These are phyloP conservation scores for Amauroascus niger DNA, from an alignment of 2,329 filamentous ascomycete genomes.

Conservation along the genomic window DNA sequence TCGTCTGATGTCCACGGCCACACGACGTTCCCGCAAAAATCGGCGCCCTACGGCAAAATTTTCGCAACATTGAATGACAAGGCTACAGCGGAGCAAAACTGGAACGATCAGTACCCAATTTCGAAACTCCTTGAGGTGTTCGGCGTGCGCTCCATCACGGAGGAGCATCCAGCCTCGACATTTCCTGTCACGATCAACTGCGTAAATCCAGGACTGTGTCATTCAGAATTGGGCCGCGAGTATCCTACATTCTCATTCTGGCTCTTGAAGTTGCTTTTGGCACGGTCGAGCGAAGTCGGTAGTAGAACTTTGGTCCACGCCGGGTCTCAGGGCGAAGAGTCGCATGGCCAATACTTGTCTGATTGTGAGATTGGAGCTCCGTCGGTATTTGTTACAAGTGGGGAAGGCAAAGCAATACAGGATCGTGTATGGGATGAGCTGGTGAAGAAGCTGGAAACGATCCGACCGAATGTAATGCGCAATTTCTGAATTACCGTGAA, in stretches of 20 bases:
- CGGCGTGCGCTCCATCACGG: slow-evolving; percentile 27
- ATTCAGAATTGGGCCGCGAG: slow-evolving; percentile 18
- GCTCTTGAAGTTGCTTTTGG: slow-evolving; percentile 29
- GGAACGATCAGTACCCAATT: slow-evolving; percentile 26
- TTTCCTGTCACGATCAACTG: slow-evolving; percentile 40
- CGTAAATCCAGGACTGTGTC: slow-evolving; percentile 44
- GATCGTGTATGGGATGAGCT: slow-evolving; percentile 6
- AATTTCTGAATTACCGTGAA: background rate
- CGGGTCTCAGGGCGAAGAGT: slow-evolving; percentile 27
- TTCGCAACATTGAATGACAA: slow-evolving; percentile 30
- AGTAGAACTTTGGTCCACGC: slow-evolving; percentile 33
- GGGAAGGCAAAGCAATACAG: background rate
- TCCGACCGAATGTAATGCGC: background rate
- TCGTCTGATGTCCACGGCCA: slow-evolving; percentile 33
- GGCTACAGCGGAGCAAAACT: slow-evolving; percentile 27
- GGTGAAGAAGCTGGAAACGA: background rate
- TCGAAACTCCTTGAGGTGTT: slow-evolving; percentile 41
- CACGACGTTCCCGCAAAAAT: slow-evolving; percentile 28
- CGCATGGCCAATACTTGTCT: slow-evolving; percentile 34
- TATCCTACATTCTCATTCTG: slow-evolving; percentile 5
- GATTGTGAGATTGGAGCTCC: slow-evolving; percentile 2
- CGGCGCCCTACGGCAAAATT: slow-evolving; percentile 18
- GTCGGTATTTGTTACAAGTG: slow-evolving; percentile 1
- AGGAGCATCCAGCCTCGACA: slow-evolving; percentile 17
- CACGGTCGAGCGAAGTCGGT: slow-evolving; percentile 36